phyloP scores from a whole-genome alignment of 495 filamentous ascomycete species.

The Neurospora sp. region DNA sequence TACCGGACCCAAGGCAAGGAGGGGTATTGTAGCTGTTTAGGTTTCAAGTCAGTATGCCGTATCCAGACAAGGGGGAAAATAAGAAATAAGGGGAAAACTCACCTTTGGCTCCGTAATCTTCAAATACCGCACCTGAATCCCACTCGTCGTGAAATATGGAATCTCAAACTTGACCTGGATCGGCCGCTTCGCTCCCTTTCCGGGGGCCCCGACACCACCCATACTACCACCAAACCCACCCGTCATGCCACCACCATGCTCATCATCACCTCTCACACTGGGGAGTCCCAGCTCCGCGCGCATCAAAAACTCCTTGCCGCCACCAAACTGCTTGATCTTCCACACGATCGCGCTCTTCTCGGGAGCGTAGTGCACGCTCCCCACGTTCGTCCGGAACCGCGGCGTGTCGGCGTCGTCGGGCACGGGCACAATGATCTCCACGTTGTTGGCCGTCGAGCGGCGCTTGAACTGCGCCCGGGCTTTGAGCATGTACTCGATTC shows the following conservation, averaged over 20 bases:
- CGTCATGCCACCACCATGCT: conserved; percentile 92
- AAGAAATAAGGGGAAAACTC: too few relatives aligned
- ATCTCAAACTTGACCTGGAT: conserved; percentile 99
- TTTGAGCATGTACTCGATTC: conserved; percentile 99
- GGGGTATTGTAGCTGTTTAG: conserved; percentile 86
- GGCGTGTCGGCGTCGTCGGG: conserved; percentile 96
- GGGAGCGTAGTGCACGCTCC: conserved; percentile 95
- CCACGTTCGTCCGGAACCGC: conserved; percentile 95
- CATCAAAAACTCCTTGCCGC: conserved; percentile 98
- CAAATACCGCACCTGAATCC: conserved; percentile 95
- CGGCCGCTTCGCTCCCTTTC: conserved; percentile 82
- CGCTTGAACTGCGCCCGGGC: conserved; percentile 98
- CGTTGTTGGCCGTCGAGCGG: conserved; percentile 95
- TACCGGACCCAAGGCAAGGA: conserved; percentile 98
- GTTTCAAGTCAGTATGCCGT: too few relatives aligned
- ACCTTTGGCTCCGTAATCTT: conserved; percentile 99
- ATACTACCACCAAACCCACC: conserved; percentile 94
- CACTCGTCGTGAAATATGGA: conserved; percentile 97
- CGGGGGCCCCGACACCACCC: conserved; percentile 58
- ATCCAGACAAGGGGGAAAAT: too few relatives aligned
- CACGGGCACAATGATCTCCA: conserved; percentile 94
- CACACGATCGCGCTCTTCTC: conserved; percentile 97
- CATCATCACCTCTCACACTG: conserved; percentile 92
- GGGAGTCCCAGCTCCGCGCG: conserved; percentile 93
- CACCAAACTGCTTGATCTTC: conserved; percentile 99